Conservation (phyloP, 2,329 filamentous ascomycete genomes). For the Tolypocladium inflatum region DNA sequence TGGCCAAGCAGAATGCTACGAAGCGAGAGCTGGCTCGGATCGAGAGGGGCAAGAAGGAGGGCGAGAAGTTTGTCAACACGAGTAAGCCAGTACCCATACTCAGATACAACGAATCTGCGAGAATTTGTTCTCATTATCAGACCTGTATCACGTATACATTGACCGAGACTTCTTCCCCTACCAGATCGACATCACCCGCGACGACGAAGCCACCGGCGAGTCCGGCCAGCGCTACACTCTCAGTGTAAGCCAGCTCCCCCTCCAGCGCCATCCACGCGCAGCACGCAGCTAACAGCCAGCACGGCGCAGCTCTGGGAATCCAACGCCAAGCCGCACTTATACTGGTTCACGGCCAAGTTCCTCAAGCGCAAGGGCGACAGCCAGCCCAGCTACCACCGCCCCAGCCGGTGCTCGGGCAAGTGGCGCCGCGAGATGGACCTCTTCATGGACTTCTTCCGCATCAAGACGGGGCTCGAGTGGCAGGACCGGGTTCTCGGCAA, state of each 20-base stretch:
- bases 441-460: slow-evolving; percentile 49
- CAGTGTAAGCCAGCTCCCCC: slow-evolving; percentile 35
- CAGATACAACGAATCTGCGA: neutral
- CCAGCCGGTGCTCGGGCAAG: slow-evolving; percentile 25
- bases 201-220: slow-evolving; percentile 31
- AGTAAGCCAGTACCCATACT: slow-evolving; percentile 26
- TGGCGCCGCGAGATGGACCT: slow-evolving; percentile 34
- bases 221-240: slow-evolving; percentile 49
- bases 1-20: slow-evolving; percentile 18
- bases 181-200: slow-evolving; percentile 49
- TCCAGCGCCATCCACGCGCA: neutral
- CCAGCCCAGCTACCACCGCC: slow-evolving; percentile 25
- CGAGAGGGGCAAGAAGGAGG: slow-evolving; percentile 28
- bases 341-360: slow-evolving; percentile 48
- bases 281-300: neutral
- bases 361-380: slow-evolving; percentile 29
- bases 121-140: slow-evolving; percentile 21
- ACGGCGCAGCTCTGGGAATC: slow-evolving; percentile 57
- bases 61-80: slow-evolving; percentile 35
- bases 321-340: slow-evolving; percentile 46
- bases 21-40: slow-evolving; percentile 22
- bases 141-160: slow-evolving; percentile 53
- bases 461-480: slow-evolving; percentile 51
- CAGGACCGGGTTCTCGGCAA: slow-evolving; percentile 35
- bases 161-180: slow-evolving; percentile 57